Percentiles rank a stretch among this genome's conserved stretches.
Conservation (phyloP, 169 alveolate species). For the Plasmodium blacklocki region DNA sequence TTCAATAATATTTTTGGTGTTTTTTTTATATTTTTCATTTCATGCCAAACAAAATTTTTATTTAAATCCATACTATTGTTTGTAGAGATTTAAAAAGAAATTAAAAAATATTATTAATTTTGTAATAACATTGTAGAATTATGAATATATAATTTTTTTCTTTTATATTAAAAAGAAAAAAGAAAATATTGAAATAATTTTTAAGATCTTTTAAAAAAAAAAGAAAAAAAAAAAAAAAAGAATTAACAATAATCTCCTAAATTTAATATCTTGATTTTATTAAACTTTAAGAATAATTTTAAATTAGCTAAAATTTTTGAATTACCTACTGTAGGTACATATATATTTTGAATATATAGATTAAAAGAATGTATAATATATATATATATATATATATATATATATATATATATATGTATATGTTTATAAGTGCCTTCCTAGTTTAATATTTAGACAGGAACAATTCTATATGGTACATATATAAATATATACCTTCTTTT, state of each 20-base stretch:
- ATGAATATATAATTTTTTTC: not conserved
- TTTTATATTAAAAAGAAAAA: not conserved
- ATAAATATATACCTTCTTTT: too few relatives aligned
- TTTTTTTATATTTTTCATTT: conserved; percentile 16
- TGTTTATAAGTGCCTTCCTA: too few relatives aligned
- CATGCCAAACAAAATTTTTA: conserved; percentile 66
- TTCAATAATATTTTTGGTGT: conserved; percentile 3
- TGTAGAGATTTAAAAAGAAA: conserved; percentile 43
- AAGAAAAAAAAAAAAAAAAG: not conserved
- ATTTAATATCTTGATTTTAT: too few relatives aligned
- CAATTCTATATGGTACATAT: too few relatives aligned
- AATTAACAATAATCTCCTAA: not conserved
- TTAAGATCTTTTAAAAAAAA: not conserved
- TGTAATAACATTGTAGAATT: not conserved
- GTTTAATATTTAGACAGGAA: too few relatives aligned
- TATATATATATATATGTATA: too few relatives aligned
- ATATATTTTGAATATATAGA: too few relatives aligned
- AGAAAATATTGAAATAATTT: not conserved
- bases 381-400: too few relatives aligned
- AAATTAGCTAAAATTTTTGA: too few relatives aligned
- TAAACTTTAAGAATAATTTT: too few relatives aligned
- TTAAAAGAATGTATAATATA: too few relatives aligned
- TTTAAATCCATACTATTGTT: conserved; percentile 74
- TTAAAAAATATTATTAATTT: not conserved
- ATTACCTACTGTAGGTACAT: too few relatives aligned